Evolutionary conservation across 805 yeast genomes (phyloP).

Genomic region (Barnettozyma wickerhamii): DNA sequence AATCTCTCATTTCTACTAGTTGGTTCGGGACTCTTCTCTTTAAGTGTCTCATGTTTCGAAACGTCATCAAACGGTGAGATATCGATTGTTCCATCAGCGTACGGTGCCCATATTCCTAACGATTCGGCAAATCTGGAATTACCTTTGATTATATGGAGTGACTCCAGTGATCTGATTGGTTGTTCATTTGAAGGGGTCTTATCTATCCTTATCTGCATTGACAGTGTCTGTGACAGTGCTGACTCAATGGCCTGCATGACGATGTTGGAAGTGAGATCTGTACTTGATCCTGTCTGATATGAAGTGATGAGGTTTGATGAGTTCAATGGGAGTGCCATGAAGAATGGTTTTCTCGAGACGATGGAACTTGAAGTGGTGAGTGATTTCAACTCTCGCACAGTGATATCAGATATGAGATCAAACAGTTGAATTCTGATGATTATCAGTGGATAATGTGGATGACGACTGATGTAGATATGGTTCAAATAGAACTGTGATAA

Average conservation of each 20-base stretch:
- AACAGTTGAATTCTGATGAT: slow-evolving; percentile 66
- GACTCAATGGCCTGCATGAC: slow-evolving; percentile 59
- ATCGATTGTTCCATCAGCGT: slow-evolving; percentile 66
- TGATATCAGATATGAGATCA: slow-evolving; percentile 37
- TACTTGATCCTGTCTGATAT: slow-evolving; percentile 21
- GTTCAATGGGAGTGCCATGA: slow-evolving; percentile 61
- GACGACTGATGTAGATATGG: slow-evolving; percentile 64
- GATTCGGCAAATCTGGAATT: slow-evolving; percentile 57
- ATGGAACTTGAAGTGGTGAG: slow-evolving; percentile 35
- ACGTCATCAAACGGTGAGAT: slow-evolving; percentile 52
- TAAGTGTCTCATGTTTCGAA: slow-evolving; percentile 37
- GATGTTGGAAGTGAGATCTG: slow-evolving; percentile 45
- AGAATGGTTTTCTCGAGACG: slow-evolving; percentile 55
- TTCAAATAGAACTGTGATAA: slow-evolving; percentile 50
- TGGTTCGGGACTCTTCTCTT: slow-evolving; percentile 7
- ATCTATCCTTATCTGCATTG: slow-evolving; percentile 37
- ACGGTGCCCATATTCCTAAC: slow-evolving; percentile 68
- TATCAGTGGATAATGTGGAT: slow-evolving; percentile 57
- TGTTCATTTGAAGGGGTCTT: slow-evolving; percentile 21
- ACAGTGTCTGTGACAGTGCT: slow-evolving; percentile 40
- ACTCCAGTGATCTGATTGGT: slow-evolving; percentile 41
- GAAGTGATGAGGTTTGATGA: slow-evolving; percentile 54
- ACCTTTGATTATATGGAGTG: slow-evolving; percentile 57
- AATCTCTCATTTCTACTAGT: slow-evolving; percentile 25
- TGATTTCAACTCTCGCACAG: slow-evolving; percentile 2